Base-by-base conservation (phyloP, 2,329 filamentous ascomycete species). In the Aciculosporium take region DNA sequence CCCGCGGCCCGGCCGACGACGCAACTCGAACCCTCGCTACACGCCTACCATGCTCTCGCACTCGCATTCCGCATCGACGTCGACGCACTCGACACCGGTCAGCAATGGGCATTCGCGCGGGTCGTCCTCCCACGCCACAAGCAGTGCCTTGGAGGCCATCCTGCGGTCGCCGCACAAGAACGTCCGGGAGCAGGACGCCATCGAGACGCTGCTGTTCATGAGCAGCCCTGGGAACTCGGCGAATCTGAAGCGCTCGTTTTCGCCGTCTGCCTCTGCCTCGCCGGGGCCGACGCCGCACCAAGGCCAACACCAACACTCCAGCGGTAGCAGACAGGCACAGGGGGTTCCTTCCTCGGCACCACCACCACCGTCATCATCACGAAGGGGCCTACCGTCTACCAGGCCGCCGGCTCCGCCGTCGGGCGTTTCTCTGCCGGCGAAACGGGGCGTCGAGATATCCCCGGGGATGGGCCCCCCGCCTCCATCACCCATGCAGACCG, bases 161-260 rank as follows among this genome's bases (percentile, higher is more conserved):
- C 20, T 45, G 3, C 33, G 35, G 35, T 45, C 43, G 15, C 43
- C 43, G n/a, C 43, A 41, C n/a, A 45, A 45, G n/a, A 45, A 45
- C 20, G 30, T 45, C n/a, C 35, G 43, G 31, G 84, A 91, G 54
- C 82, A 87, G 53, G 84, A 89, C 52, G 84, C 84, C 5, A 77
- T 89, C 36, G 84, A 88, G 54, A 81, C 82, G 1, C 62, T 91
- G 20, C 66, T 89, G 21, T 87, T 88, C 53, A 82, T 91, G 76
- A 86, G 83, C 53, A 84, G 80, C 47, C 82, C 82, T 0, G 79
- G 79, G 13, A 83, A 84, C 57, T 81, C 80, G 34, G 67, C 72
- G 32, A 77, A 75, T 45, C 59, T 79, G 50, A 74, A 74, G 47
- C 72, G 73, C 45, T 55, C 60, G 8, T 76, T 76, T 44, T 67